A percentile compares a stretch with the other conserved stretches of the same genome.
phyloP scores from a whole-genome alignment of 768 basidiomycete species.

The Mycena kentingensis region DNA sequence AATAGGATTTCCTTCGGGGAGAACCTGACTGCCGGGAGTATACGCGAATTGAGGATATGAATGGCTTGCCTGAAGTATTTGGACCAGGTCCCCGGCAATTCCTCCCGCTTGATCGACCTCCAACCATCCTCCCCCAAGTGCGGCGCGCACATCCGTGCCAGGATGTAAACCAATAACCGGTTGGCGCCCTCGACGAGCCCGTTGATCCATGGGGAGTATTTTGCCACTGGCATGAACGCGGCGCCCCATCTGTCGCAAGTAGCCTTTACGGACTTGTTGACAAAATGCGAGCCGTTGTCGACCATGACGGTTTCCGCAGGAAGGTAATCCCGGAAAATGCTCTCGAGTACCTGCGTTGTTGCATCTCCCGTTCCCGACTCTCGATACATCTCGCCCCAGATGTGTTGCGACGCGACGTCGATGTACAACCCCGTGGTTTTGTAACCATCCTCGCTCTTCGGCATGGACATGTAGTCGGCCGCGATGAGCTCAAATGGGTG shows the following conservation, averaged over 20 bases:
- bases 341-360: slow-evolving; percentile 8
- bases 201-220: slow-evolving; percentile 34
- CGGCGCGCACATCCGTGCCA: slow-evolving; percentile 25
- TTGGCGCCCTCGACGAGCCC: slow-evolving; percentile 30
- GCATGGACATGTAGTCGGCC: slow-evolving; percentile 31
- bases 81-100: slow-evolving; percentile 26
- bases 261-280: slow-evolving; percentile 15
- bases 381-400: slow-evolving; percentile 29
- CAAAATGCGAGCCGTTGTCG: slow-evolving; percentile 30
- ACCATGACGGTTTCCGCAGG: slow-evolving; percentile 24
- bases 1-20: slow-evolving; percentile 33
- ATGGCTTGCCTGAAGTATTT: slow-evolving; percentile 24
- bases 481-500: slow-evolving; percentile 33
- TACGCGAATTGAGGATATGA: slow-evolving; percentile 21
- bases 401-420: slow-evolving; percentile 16
- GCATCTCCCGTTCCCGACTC: neutral
- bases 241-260: slow-evolving; percentile 16
- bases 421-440: slow-evolving; percentile 21
- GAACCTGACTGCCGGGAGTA: slow-evolving; percentile 26
- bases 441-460: slow-evolving; percentile 24
- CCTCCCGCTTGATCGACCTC: slow-evolving; percentile 6
- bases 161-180: slow-evolving; percentile 22
- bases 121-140: slow-evolving; percentile 20
- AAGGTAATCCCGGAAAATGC: slow-evolving; percentile 17
- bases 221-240: slow-evolving; percentile 13